These are phyloP conservation scores for Periglandula ipomoeae DNA, from an alignment of 2,329 filamentous ascomycete species.

Conservation along the genomic window DNA sequence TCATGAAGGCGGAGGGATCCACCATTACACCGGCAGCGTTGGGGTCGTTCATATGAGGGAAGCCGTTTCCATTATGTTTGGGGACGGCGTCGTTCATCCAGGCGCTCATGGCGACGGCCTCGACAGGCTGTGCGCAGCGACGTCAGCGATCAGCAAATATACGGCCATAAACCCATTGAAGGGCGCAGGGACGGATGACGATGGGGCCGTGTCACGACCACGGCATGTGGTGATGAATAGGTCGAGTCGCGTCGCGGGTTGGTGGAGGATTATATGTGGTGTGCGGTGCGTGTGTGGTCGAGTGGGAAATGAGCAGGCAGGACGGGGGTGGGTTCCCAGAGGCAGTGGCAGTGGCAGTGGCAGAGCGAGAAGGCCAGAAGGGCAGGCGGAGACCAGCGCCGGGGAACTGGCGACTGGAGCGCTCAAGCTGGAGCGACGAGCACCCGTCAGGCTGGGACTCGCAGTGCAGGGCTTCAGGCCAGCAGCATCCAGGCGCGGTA, in stretches of 20 bases:
- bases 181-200: conserved; percentile 29
- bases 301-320: conserved; percentile 21
- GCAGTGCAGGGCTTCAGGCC: not conserved
- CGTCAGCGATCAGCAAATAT: conserved; percentile 36
- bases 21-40: conserved; percentile 51
- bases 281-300: conserved; percentile 16
- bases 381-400: conserved; percentile 4
- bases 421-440: not conserved
- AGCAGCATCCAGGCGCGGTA: not conserved
- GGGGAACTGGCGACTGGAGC: not conserved
- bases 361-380: conserved; percentile 3
- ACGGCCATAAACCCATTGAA: conserved; percentile 31
- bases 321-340: conserved; percentile 5
- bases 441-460: not conserved
- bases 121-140: conserved; percentile 33
- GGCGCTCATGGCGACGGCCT: conserved; percentile 54
- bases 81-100: conserved; percentile 64
- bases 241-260: conserved; percentile 33
- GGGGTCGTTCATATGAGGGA: conserved; percentile 54
- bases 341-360: too few species aligned
- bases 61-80: conserved; percentile 62
- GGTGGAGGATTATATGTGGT: conserved; percentile 25
- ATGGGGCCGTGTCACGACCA: conserved; percentile 39
- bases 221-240: conserved; percentile 26
- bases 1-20: conserved; percentile 57